Conservation (phyloP, 1,139 yeast species). For the Geotrichum klebahnii region DNA sequence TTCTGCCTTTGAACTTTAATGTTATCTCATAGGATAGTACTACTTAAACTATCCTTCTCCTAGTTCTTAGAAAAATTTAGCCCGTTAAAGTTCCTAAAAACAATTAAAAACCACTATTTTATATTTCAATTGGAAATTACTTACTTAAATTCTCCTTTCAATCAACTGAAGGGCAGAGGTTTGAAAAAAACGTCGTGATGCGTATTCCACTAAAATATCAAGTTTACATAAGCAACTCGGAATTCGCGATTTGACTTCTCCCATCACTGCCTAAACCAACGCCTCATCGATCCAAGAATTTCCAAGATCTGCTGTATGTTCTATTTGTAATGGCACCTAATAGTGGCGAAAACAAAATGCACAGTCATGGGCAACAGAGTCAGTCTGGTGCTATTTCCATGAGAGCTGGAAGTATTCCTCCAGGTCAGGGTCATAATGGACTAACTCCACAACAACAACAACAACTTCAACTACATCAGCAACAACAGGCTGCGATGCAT, state of each 20-base stretch:
- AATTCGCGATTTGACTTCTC: neutral
- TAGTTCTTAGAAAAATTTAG: too few relatives aligned
- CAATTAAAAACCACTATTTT: too few relatives aligned
- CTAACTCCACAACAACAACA: conserved; percentile 3
- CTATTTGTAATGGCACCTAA: neutral
- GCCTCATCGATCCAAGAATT: neutral
- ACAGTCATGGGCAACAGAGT: conserved; percentile 2
- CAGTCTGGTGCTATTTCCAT: neutral
- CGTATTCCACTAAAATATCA: too few relatives aligned
- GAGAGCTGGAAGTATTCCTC: neutral
- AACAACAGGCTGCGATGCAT: conserved; percentile 1
- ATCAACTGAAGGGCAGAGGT: too few relatives aligned
- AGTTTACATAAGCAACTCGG: neutral
- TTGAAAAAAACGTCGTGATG: too few relatives aligned
- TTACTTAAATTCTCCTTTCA: too few relatives aligned
- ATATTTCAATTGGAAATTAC: too few relatives aligned
- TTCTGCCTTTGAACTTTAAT: too few relatives aligned
- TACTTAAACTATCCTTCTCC: too few relatives aligned
- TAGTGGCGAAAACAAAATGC: conserved; percentile 4
- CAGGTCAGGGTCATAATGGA: neutral
- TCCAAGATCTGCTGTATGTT: neutral
- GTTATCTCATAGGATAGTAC: too few relatives aligned
- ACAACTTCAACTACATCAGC: conserved; percentile 15
- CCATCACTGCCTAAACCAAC: neutral
- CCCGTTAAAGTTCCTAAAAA: too few relatives aligned